phyloP scores from a whole-genome alignment of 2,329 filamentous ascomycete species.

The Plenodomus biglobosus region DNA sequence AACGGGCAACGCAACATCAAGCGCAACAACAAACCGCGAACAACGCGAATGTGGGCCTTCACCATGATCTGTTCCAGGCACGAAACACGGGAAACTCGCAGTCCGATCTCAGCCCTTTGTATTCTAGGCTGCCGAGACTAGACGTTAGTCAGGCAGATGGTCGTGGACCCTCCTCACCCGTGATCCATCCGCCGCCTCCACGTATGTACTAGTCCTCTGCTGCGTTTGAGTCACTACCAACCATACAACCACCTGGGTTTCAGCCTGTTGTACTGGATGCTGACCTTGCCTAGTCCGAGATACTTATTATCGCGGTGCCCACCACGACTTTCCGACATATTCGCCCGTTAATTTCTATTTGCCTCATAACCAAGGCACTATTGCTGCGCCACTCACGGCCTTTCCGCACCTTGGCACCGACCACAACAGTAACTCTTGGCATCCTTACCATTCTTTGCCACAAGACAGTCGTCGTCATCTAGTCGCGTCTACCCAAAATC shows the following conservation, averaged over 20 bases:
- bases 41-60: conserved; percentile 16
- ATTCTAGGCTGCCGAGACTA: conserved; percentile 25
- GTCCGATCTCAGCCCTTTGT: conserved; percentile 26
- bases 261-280: conserved; percentile 26
- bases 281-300: conserved; percentile 26
- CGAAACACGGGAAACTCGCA: conserved; percentile 34
- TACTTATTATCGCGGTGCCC: conserved; percentile 36
- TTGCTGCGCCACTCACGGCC: conserved; percentile 29
- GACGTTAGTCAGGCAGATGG: conserved; percentile 13
- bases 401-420: conserved; percentile 34
- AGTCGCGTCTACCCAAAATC: conserved; percentile 26
- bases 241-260: conserved; percentile 22
- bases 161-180: conserved; percentile 8
- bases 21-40: conserved; percentile 14
- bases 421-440: conserved; percentile 32
- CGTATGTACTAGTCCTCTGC: conserved; percentile 23
- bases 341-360: conserved; percentile 24
- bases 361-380: conserved; percentile 32
- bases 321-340: conserved; percentile 25
- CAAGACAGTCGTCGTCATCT: conserved; percentile 40
- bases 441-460: conserved; percentile 33
- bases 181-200: conserved; percentile 18
- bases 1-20: conserved; percentile 33
- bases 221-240: conserved; percentile 26
- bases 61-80: conserved; percentile 29